Conservation (phyloP, 768 basidiomycete species). For the Trametes cingulata region DNA sequence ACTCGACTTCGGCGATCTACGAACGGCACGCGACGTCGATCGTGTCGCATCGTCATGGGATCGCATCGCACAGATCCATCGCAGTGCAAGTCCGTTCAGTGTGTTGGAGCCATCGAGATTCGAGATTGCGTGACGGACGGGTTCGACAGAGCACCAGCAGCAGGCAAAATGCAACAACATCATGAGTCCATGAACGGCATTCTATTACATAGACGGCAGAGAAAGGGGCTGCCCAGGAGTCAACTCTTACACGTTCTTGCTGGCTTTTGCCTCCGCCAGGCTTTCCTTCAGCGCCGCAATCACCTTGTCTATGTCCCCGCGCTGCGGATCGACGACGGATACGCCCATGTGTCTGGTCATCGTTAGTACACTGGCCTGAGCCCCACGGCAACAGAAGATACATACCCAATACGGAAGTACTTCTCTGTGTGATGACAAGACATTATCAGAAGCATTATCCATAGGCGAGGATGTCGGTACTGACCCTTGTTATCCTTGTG, state of each 20-base stretch:
- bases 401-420: constrained; percentile 88
- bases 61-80: not conserved
- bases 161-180: not conserved
- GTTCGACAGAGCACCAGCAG: not conserved
- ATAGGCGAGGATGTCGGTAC: constrained; percentile 18
- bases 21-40: not conserved
- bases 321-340: constrained; percentile 66
- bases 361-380: not conserved
- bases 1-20: not conserved
- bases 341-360: constrained; percentile 81
- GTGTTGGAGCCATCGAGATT: not conserved
- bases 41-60: not conserved
- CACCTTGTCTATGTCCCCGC: constrained; percentile 78
- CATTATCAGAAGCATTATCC: not conserved
- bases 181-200: constrained; percentile 15
- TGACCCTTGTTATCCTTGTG: constrained; percentile 82
- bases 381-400: constrained; percentile 9
- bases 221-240: constrained; percentile 1
- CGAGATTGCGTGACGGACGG: too few relatives aligned
- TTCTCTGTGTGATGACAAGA: constrained; percentile 49
- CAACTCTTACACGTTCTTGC: constrained; percentile 30
- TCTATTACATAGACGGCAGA: constrained; percentile 18
- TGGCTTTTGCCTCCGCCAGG: constrained; percentile 41
- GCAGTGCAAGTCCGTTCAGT: not conserved
- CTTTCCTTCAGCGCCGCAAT: constrained; percentile 63